Conservation (phyloP, 1,284 basidiomycete genomes). For the Neolentinus lepideus region DNA sequence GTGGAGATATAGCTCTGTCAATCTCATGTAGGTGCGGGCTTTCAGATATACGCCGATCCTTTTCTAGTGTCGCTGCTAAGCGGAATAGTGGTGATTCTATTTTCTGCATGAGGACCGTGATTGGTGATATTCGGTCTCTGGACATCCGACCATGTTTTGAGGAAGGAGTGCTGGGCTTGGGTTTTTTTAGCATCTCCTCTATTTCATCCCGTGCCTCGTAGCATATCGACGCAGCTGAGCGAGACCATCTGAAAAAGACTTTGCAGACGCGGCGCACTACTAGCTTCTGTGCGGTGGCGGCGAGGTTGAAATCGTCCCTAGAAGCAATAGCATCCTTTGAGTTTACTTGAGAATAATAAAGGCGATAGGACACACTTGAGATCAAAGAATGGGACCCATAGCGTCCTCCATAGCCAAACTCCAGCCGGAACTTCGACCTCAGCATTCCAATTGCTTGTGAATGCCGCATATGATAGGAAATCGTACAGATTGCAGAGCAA, state of each 20-base stretch:
- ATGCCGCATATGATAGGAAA: not conserved
- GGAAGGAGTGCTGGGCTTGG: not conserved
- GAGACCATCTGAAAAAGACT: not conserved
- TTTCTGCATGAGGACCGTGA: not conserved
- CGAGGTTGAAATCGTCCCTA: not conserved
- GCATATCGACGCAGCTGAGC: not conserved
- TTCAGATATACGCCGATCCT: not conserved
- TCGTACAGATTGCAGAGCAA: not conserved
- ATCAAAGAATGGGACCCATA: not conserved
- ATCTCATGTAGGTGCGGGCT: not conserved
- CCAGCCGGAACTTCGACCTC: not conserved
- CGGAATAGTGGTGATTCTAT: not conserved
- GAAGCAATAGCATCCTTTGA: not conserved
- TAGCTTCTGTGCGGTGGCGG: not conserved
- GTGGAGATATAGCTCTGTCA: not conserved
- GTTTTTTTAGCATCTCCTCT: not conserved
- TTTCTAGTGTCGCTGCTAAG: not conserved
- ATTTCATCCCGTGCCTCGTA: not conserved
- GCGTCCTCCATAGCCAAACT: not conserved
- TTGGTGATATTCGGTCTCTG: not conserved
- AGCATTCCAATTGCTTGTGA: not conserved
- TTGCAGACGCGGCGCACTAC: not conserved
- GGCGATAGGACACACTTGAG: not conserved
- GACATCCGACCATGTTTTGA: not conserved
- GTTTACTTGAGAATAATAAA: not conserved